Evolutionary conservation across 2,329 filamentous ascomycete species (phyloP).

Genomic region (Neonectria coccinea): DNA sequence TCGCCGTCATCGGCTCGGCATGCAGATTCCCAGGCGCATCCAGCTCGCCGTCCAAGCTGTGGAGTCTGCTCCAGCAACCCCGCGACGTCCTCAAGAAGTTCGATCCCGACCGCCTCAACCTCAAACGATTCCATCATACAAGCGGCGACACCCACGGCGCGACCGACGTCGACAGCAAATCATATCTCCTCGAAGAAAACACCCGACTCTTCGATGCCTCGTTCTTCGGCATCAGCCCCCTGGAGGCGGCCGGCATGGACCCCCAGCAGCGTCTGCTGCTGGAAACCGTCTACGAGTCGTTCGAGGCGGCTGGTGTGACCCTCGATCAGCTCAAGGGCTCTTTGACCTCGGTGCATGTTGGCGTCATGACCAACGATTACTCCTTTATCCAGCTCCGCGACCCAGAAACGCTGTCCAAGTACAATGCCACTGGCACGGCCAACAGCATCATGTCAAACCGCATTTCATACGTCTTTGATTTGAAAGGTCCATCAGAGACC

Average conservation of each 20-base stretch:
- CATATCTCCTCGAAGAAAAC: slow-evolving; percentile 47
- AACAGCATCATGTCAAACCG: slow-evolving; percentile 51
- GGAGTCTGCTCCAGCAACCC: slow-evolving; percentile 7
- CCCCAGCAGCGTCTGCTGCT: slow-evolving; percentile 56
- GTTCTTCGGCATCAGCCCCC: slow-evolving; percentile 55
- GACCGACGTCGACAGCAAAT: slow-evolving; percentile 47
- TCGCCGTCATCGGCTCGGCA: slow-evolving; percentile 11
- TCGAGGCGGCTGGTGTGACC: slow-evolving; percentile 53
- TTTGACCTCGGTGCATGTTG: slow-evolving; percentile 30
- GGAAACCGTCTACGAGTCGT: slow-evolving; percentile 56
- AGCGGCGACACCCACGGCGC: slow-evolving; percentile 33
- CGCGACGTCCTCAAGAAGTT: slow-evolving; percentile 13
- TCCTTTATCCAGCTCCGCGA: slow-evolving; percentile 26
- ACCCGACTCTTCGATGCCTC: slow-evolving; percentile 50
- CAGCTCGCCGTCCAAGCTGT: slow-evolving; percentile 16
- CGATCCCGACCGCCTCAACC: slow-evolving; percentile 13
- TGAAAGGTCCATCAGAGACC: slow-evolving; percentile 50
- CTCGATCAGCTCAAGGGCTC: slow-evolving; percentile 42
- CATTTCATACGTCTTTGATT: slow-evolving; percentile 52
- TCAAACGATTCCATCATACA: slow-evolving; percentile 7
- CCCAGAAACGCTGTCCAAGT: slow-evolving; percentile 19
- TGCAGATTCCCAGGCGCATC: slow-evolving; percentile 15
- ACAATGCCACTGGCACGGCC: slow-evolving; percentile 45
- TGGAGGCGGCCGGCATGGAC: slow-evolving; percentile 55
- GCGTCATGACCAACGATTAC: slow-evolving; percentile 33